These are phyloP conservation scores for Alternaria triticimaculans DNA, from an alignment of 2,329 filamentous ascomycete species.

Conservation along the genomic window DNA sequence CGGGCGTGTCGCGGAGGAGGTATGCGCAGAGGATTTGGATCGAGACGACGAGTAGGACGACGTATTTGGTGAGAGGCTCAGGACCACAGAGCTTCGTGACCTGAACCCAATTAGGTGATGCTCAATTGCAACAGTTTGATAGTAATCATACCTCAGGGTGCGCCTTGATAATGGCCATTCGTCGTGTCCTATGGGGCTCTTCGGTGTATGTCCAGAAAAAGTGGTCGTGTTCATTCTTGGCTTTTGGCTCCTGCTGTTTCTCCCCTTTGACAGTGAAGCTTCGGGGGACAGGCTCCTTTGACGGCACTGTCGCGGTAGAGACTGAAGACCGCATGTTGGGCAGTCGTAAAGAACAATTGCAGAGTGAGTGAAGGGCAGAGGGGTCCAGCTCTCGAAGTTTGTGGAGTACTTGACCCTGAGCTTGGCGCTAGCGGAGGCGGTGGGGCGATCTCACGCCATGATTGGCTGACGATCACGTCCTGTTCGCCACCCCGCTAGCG, in stretches of 20 bases:
- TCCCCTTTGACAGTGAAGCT: constrained; percentile 32
- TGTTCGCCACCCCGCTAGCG: constrained; percentile 11
- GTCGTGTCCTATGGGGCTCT: constrained; percentile 89
- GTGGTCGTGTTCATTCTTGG: constrained; percentile 55
- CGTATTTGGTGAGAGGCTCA: constrained; percentile 93
- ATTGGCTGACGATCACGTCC: constrained; percentile 11
- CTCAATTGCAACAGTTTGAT: not conserved
- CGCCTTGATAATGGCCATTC: constrained; percentile 95
- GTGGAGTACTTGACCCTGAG: constrained; percentile 16
- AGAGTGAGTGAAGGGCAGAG: constrained; percentile 4
- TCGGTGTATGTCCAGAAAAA: constrained; percentile 99
- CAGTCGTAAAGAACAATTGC: constrained; percentile 7
- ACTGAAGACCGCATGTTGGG: constrained; percentile 47
- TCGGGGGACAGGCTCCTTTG: constrained; percentile 30
- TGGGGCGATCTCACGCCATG: constrained; percentile 9
- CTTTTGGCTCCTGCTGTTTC: constrained; percentile 17
- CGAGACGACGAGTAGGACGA: constrained; percentile 81
- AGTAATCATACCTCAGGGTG: constrained; percentile 79
- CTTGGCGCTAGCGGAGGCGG: constrained; percentile 10
- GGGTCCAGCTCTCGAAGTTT: constrained; percentile 7
- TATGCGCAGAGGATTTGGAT: constrained; percentile 82
- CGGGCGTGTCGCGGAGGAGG: constrained; percentile 74
- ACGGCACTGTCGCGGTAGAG: constrained; percentile 41
- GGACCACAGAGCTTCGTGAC: constrained; percentile 97
- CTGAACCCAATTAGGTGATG: constrained; percentile 52